Percentiles rank a stretch among this genome's conserved stretches.
Conservation (phyloP, 2,329 filamentous ascomycete species). For the Penicillium sp. region DNA sequence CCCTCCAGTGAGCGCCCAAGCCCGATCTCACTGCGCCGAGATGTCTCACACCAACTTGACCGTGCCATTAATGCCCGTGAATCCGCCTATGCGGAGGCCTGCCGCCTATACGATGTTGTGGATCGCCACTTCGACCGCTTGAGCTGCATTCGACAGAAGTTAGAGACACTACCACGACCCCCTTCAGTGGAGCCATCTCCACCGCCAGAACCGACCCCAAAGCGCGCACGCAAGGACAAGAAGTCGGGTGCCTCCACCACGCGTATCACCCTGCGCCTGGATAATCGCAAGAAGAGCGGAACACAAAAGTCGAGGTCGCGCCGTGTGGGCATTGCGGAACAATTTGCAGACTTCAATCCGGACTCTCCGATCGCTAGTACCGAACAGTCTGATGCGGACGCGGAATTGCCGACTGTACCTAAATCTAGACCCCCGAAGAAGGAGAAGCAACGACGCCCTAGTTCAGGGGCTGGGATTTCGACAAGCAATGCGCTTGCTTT, state of each 20-base stretch:
- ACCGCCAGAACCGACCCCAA: conserved; percentile 34
- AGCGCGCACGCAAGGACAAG: conserved; percentile 42
- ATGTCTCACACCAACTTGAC: conserved; percentile 58
- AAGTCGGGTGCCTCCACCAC: conserved; percentile 40
- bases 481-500: conserved; percentile 62
- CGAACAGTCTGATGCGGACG: conserved; percentile 46
- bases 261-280: conserved; percentile 46
- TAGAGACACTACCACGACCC: conserved; percentile 61
- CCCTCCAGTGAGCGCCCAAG: conserved; percentile 51
- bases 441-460: conserved; percentile 40
- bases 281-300: conserved; percentile 25
- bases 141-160: conserved; percentile 60
- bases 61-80: conserved; percentile 57
- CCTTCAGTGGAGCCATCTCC: conserved; percentile 62
- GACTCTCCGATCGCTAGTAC: conserved; percentile 49
- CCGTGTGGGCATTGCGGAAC: conserved; percentile 36
- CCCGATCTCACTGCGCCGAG: conserved; percentile 51
- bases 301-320: conserved; percentile 39
- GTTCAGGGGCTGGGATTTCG: conserved; percentile 42
- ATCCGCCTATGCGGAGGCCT: conserved; percentile 57
- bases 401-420: conserved; percentile 17
- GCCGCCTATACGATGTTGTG: conserved; percentile 57
- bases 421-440: conserved; percentile 37
- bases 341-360: conserved; percentile 41
- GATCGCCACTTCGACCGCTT: conserved; percentile 59